phyloP scores from a whole-genome alignment of 805 yeast species.

The Grigorovia jiainica region DNA sequence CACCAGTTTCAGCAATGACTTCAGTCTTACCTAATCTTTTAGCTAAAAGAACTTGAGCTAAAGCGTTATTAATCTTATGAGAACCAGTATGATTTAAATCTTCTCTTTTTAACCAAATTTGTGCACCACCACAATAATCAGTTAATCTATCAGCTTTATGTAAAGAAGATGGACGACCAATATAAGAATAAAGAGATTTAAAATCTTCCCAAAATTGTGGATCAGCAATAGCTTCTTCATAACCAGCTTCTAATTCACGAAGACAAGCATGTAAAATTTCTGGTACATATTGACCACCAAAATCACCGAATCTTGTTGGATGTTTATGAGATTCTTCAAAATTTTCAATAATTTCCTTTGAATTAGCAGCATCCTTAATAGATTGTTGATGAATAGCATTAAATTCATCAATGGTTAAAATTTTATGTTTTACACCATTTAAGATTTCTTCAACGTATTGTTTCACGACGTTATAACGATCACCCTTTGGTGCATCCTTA shows the following conservation, averaged over 20 bases:
- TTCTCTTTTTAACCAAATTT: conserved; percentile 97
- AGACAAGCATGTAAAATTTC: conserved; percentile 90
- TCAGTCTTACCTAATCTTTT: conserved; percentile 68
- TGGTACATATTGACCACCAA: conserved; percentile 98
- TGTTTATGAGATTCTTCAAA: conserved; percentile 57
- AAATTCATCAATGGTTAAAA: conserved; percentile 29
- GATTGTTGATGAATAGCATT: conserved; percentile 27
- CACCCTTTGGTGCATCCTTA: conserved; percentile 51
- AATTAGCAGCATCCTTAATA: conserved; percentile 13
- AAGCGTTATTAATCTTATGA: conserved; percentile 76
- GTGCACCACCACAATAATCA: conserved; percentile 87
- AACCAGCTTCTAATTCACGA: conserved; percentile 79
- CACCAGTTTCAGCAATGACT: conserved; percentile 85
- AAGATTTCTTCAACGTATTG: conserved; percentile 61
- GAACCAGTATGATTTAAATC: conserved; percentile 88
- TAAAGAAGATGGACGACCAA: conserved; percentile 92
- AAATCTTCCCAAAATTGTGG: conserved; percentile 91
- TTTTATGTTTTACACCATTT: conserved; percentile 40
- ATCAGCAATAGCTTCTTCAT: conserved; percentile 81
- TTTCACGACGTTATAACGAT: conserved; percentile 53
- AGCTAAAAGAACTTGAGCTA: conserved; percentile 74
- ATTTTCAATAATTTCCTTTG: conserved; percentile 17
- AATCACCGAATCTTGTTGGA: conserved; percentile 79
- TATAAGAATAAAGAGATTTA: conserved; percentile 72
- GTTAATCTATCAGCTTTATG: conserved; percentile 87